Evolutionary conservation across 2,329 filamentous ascomycete genomes (phyloP).

Genomic region (Metarhizium album): DNA sequence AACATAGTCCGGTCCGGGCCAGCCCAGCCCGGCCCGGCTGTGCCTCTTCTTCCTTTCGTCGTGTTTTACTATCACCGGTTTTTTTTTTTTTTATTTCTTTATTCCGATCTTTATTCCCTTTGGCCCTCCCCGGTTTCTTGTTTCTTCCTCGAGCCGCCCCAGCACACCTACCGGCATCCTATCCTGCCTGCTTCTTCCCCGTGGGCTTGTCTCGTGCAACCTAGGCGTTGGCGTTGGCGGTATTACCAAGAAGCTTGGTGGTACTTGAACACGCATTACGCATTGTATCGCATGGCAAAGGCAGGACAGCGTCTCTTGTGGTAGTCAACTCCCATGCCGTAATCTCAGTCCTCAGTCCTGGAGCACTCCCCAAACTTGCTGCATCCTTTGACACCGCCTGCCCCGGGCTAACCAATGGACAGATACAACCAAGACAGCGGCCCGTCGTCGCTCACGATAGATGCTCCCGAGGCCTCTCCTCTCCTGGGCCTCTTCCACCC

Average conservation of each 20-base stretch:
- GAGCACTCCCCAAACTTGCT: constrained; percentile 6
- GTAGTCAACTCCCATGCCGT: constrained; percentile 11
- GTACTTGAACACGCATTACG: constrained; percentile 18
- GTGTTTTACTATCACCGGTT: no score
- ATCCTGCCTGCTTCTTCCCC: constrained; percentile 3
- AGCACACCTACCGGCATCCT: no score
- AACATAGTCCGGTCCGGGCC: no score
- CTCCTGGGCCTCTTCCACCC: constrained; percentile 43
- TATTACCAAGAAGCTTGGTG: constrained; percentile 25
- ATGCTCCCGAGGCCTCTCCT: constrained; percentile 39
- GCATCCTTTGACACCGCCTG: constrained; percentile 4
- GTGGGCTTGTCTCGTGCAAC: constrained; percentile 27
- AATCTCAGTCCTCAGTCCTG: constrained; percentile 5
- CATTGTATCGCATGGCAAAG: constrained; percentile 22
- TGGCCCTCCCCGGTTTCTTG: not conserved
- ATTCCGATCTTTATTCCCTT: not conserved
- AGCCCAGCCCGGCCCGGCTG: no score
- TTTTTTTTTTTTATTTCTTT: not conserved
- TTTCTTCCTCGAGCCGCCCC: not conserved
- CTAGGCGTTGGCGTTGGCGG: constrained; percentile 32
- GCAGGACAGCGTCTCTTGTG: constrained; percentile 26
- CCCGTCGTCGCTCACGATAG: constrained; percentile 41
- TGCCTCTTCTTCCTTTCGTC: no score
- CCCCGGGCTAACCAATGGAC: constrained; percentile 10
- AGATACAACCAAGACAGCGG: constrained; percentile 47